Evolutionary conservation across 2,329 filamentous ascomycete genomes (phyloP), one percentile per base, ranked within the genome.

Genomic region (Penicillium sclerotiorum): DNA sequence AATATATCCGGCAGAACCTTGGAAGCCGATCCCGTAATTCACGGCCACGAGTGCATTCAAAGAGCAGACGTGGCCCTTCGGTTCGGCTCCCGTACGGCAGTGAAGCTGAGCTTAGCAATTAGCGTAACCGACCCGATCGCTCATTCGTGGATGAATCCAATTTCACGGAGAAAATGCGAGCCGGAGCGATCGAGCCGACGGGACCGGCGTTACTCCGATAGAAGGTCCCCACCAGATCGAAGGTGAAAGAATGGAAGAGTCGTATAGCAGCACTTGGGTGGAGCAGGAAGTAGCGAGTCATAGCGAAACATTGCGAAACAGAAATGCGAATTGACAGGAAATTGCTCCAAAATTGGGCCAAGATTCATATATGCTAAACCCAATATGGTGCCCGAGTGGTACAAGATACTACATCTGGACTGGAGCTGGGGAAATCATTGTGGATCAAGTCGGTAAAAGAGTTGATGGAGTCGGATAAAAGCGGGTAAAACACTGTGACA

Each of bases 171-270:
- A 18, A 36, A 25, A 11, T 20, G 18, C 22, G 36, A 21, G 22
- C 23, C 47, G 51, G 40, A 44, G 49, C 49, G 56, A 55, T 51
- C 46, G 47, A 47, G 42, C 49, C 52, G 55, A 55, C 17, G 13
- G 18, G 13, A 36, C 49, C 54, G 52, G 50, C 5, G 40, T 39
- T 49, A 17, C 15, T 53, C 56, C 52, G 54, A 58, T 23, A 15
- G 8, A 13, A 12, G 15, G 15, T 13, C 11, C 28, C 28, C 28
- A 11, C 7, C n/a, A 18, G 33, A 42, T 27, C 22, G 5, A 32
- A 5, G 7, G 7, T 42, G 33, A 28, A 41, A 39, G 35, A 33
- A 38, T 41, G 27, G 20, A 18, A 32, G 35, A 43, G 13, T n/a
- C n/a, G n/a, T n/a, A n/a, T n/a, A n/a, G n/a, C n/a, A n/a, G n/a